Conservation (phyloP, 73 alveolate genomes). For the Paramecium octaurelia region DNA sequence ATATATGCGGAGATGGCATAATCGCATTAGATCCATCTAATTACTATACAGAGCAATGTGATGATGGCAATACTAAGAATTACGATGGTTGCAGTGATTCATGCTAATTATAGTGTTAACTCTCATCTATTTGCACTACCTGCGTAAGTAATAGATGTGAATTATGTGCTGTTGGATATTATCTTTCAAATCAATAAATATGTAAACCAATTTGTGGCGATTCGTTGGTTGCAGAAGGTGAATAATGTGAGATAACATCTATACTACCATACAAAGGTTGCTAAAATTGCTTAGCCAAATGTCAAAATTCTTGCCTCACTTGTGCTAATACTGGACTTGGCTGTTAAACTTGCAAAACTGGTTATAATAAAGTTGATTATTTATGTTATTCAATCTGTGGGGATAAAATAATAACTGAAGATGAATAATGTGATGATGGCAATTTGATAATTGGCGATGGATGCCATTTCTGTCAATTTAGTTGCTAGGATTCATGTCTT, state of each 20-base stretch:
- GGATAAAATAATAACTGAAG: background rate
- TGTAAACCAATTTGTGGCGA: background rate
- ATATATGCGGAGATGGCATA: constrained; percentile 16
- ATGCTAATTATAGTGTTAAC: background rate
- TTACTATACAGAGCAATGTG: background rate
- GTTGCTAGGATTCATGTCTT: too few species aligned
- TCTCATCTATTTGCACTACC: background rate
- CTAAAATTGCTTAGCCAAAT: background rate
- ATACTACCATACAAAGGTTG: background rate
- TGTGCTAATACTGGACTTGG: background rate
- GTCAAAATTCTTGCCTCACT: background rate
- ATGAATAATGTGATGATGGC: background rate
- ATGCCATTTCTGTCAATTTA: too few species aligned
- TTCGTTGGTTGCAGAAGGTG: background rate
- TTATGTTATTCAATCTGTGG: background rate
- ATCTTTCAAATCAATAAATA: background rate
- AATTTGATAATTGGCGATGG: background rate
- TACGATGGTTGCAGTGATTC: background rate
- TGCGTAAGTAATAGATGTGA: background rate
- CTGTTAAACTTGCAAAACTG: background rate
- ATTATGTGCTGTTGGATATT: background rate
- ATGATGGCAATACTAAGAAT: background rate
- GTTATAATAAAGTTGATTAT: background rate
- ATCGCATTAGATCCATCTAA: background rate
- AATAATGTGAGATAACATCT: background rate